A percentile compares a stretch with the other conserved stretches of the same genome.
Evolutionary conservation across 495 filamentous ascomycete species (phyloP).

Genomic region (Daldinia decipiens): DNA sequence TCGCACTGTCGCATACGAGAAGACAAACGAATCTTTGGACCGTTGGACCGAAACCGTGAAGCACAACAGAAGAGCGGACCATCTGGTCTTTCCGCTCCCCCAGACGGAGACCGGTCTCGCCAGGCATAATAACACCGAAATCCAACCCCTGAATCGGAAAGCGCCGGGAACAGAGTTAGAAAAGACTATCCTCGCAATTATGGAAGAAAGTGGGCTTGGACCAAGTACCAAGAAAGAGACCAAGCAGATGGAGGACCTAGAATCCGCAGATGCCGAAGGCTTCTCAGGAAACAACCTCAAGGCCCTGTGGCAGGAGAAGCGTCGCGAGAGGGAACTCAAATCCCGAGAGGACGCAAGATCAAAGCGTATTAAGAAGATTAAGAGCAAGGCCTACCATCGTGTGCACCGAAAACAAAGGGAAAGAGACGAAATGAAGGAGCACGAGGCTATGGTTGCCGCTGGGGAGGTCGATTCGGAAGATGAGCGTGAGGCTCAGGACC

Average conservation of each 20-base stretch:
- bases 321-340: conserved; percentile 81
- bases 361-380: conserved; percentile 97
- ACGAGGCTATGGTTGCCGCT: conserved; percentile 70
- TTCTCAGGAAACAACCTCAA: conserved; percentile 74
- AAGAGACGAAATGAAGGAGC: conserved; percentile 74
- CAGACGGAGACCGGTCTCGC: conserved; percentile 68
- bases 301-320: conserved; percentile 76
- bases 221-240: conserved; percentile 53
- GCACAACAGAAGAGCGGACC: conserved; percentile 89
- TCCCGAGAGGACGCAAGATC: conserved; percentile 90
- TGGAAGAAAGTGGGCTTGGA: conserved; percentile 85
- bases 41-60: conserved; percentile 96
- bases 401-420: conserved; percentile 89
- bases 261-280: conserved; percentile 75
- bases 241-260: conserved; percentile 70
- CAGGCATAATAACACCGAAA: conserved; percentile 55
- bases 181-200: conserved; percentile 81
- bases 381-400: conserved; percentile 90
- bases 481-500: conserved; percentile 81
- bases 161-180: conserved; percentile 83
- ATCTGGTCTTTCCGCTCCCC: conserved; percentile 87
- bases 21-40: conserved; percentile 89
- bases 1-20: conserved; percentile 84
- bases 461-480: conserved; percentile 75
- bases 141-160: conserved; percentile 65